Conservation (phyloP, 2,329 filamentous ascomycete genomes). For the Arthrobotrys pseudoclavata region DNA sequence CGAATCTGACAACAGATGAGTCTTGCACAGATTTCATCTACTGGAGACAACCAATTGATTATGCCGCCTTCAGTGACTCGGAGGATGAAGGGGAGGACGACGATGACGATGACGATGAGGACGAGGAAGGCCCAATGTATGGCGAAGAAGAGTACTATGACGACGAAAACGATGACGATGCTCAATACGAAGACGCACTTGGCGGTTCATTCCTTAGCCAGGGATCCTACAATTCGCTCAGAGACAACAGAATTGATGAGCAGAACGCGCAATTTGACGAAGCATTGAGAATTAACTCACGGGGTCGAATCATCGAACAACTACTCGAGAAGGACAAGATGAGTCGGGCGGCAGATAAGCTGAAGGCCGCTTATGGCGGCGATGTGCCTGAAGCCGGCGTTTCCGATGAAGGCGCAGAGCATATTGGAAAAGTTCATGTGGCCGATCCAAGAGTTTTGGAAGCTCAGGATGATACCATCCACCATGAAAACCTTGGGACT, state of each 20-base stretch:
- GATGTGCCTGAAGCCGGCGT: constrained; percentile 16
- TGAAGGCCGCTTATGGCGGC: constrained; percentile 41
- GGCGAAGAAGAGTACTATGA: constrained; percentile 69
- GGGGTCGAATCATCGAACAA: constrained; percentile 43
- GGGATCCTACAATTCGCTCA: constrained; percentile 48
- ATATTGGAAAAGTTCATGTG: constrained; percentile 34
- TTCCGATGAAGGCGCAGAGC: constrained; percentile 29
- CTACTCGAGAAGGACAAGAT: constrained; percentile 49
- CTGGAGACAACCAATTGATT: constrained; percentile 86
- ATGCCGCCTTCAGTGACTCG: constrained; percentile 86
- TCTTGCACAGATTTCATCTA: constrained; percentile 98
- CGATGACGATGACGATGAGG: constrained; percentile 64
- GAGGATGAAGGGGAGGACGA: constrained; percentile 70
- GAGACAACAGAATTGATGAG: constrained; percentile 31
- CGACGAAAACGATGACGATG: constrained; percentile 68
- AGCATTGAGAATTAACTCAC: constrained; percentile 39
- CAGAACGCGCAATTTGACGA: constrained; percentile 47
- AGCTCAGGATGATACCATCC: constrained; percentile 54
- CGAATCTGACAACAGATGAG: constrained; percentile 87
- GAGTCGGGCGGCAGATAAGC: constrained; percentile 47
- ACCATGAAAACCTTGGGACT: constrained; percentile 30
- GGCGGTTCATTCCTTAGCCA: constrained; percentile 59
- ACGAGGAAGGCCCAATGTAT: constrained; percentile 66
- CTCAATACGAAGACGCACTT: constrained; percentile 63
- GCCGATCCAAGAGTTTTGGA: constrained; percentile 56